A percentile compares a stretch with the other conserved stretches of the same genome.
These are phyloP conservation scores for Aspergillus carlsbadensis DNA, from an alignment of 495 filamentous ascomycete species.

Conservation along the genomic window DNA sequence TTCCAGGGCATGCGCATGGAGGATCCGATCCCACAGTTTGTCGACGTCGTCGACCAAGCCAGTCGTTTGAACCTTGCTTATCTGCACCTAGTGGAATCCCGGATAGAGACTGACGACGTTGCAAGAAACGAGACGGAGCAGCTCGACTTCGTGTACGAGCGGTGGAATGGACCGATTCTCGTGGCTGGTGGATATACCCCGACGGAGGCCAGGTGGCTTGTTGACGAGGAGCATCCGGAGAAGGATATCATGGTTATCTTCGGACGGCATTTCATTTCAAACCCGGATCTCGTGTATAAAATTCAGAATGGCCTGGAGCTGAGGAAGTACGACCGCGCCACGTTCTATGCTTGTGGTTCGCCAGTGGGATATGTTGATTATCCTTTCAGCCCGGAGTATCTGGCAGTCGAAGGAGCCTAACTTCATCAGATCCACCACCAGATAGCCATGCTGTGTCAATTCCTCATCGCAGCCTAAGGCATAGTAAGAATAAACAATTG, in stretches of 20 bases:
- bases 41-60: slow-evolving; percentile 47
- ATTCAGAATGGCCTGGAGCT: slow-evolving; percentile 54
- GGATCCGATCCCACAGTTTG: slow-evolving; percentile 59
- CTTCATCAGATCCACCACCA: no score
- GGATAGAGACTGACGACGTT: slow-evolving; percentile 9
- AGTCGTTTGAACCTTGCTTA: slow-evolving; percentile 54
- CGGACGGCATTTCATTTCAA: slow-evolving; percentile 66
- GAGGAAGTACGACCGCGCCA: slow-evolving; percentile 48
- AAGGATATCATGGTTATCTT: slow-evolving; percentile 54
- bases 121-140: slow-evolving; percentile 34
- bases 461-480: no score
- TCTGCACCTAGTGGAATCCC: slow-evolving; percentile 41
- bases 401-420: no score
- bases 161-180: slow-evolving; percentile 51
- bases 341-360: slow-evolving; percentile 52
- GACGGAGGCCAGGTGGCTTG: slow-evolving; percentile 36
- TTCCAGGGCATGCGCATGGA: slow-evolving; percentile 67
- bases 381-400: slow-evolving; percentile 18
- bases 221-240: slow-evolving; percentile 46
- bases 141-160: slow-evolving; percentile 43
- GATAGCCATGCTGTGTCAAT: no score
- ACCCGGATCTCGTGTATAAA: slow-evolving; percentile 63
- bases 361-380: slow-evolving; percentile 62
- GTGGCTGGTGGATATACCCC: slow-evolving; percentile 56
- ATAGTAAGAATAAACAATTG: no score